A percentile compares a stretch with the other conserved stretches of the same genome.
phyloP scores from a whole-genome alignment of 768 basidiomycete genomes.

The Tubosaeta brunneosetosa region DNA sequence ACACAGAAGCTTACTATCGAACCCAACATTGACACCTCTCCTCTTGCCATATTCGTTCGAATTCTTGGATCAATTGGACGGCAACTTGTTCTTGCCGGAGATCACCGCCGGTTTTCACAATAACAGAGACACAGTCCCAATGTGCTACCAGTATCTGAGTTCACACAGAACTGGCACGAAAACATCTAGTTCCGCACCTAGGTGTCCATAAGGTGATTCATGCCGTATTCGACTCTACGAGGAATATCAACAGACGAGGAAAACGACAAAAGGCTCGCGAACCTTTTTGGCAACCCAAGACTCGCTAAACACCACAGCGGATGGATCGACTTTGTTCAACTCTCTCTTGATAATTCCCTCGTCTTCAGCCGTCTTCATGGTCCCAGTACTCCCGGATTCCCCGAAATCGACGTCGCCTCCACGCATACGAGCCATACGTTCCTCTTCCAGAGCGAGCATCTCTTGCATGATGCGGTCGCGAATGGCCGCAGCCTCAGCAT shows the following conservation, averaged over 20 bases:
- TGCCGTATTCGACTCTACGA: slow-evolving; percentile 78
- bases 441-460: slow-evolving; percentile 95
- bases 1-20: slow-evolving; percentile 60
- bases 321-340: slow-evolving; percentile 92
- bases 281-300: slow-evolving; percentile 94
- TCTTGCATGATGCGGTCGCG: slow-evolving; percentile 96
- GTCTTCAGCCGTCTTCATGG: slow-evolving; percentile 75
- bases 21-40: slow-evolving; percentile 93
- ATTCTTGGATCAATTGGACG: slow-evolving; percentile 89
- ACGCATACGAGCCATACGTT: slow-evolving; percentile 91
- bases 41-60: slow-evolving; percentile 92
- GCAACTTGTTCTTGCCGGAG: slow-evolving; percentile 96
- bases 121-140: slow-evolving; percentile 93
- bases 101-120: slow-evolving; percentile 97
- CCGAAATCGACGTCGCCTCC: slow-evolving; percentile 62
- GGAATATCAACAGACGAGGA: slow-evolving; percentile 2
- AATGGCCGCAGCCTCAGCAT: slow-evolving; percentile 83
- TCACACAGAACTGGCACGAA: slow-evolving; percentile 2
- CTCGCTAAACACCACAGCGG: slow-evolving; percentile 93
- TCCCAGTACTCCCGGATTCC: slow-evolving; percentile 39
- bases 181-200: slow-evolving; percentile 47
- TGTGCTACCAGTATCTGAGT: slow-evolving; percentile 41
- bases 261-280: slow-evolving; percentile 5
- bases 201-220: slow-evolving; percentile 92
- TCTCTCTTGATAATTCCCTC: slow-evolving; percentile 91